These are phyloP conservation scores for Suillus subalutaceus DNA, from an alignment of 768 basidiomycete genomes.

Conservation along the genomic window DNA sequence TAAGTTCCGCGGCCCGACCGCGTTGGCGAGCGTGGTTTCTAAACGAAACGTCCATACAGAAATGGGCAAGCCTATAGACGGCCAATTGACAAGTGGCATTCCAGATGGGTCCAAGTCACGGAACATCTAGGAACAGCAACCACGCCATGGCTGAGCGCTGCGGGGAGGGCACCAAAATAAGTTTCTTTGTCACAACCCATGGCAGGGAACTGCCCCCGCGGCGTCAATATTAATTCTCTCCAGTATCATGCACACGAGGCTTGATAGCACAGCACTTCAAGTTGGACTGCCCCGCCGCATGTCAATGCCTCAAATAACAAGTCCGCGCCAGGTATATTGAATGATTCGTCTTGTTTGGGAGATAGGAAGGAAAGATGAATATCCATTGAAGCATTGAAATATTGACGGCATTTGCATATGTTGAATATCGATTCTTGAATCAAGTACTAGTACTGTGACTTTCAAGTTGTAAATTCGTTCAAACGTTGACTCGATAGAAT, in stretches of 20 bases:
- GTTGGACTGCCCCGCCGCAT: background rate
- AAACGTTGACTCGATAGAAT: background rate
- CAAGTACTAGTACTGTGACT: too few species aligned
- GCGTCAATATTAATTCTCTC: background rate
- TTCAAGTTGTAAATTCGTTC: background rate
- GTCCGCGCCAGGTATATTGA: background rate
- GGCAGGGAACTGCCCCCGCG: background rate
- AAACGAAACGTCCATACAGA: background rate
- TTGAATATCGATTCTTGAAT: too few species aligned
- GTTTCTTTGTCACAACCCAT: background rate
- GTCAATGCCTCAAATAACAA: background rate
- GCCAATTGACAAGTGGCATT: constrained; percentile 6
- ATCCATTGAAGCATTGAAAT: background rate
- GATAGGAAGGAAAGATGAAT: background rate
- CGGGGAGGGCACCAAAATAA: background rate
- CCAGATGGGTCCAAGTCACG: background rate
- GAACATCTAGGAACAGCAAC: constrained; percentile 5
- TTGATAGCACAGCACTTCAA: constrained; percentile 1
- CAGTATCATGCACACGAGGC: background rate
- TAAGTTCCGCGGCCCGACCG: background rate
- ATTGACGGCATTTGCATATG: too few species aligned
- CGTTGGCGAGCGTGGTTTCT: background rate
- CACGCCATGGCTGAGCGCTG: constrained; percentile 7
- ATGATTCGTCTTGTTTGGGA: background rate
- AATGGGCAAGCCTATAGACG: constrained; percentile 1